Percentiles rank a stretch among this genome's conserved stretches.
Conservation (phyloP, 2,329 filamentous ascomycete species). For the Rutstroemia sp. region DNA sequence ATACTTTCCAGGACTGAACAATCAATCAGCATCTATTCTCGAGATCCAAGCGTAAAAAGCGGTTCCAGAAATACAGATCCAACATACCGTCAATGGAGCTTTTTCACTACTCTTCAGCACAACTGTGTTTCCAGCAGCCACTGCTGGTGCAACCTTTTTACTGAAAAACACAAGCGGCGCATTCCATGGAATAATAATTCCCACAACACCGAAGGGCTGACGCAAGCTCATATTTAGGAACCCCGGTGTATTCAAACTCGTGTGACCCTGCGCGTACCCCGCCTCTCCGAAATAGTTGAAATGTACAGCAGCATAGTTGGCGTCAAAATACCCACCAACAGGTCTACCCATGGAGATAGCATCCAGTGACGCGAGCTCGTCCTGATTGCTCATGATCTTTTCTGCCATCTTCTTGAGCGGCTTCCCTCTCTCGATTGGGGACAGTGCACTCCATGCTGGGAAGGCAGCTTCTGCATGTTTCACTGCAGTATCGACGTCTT, state of each 20-base stretch:
- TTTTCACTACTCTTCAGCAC: constrained; percentile 56
- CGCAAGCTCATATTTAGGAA: constrained; percentile 49
- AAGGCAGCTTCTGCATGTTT: constrained; percentile 38
- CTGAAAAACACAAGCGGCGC: constrained; percentile 39
- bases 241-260: constrained; percentile 14
- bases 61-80: not conserved
- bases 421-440: constrained; percentile 33
- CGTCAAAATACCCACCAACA: constrained; percentile 27
- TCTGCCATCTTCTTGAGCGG: constrained; percentile 39
- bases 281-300: constrained; percentile 28
- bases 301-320: constrained; percentile 12
- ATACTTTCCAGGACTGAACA: constrained; percentile 28
- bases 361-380: constrained; percentile 40
- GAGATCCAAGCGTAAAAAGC: not conserved
- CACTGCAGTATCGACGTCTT: constrained; percentile 38
- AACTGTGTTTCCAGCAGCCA: constrained; percentile 51
- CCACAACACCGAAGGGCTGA: constrained; percentile 44
- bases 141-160: constrained; percentile 50
- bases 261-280: constrained; percentile 31
- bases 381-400: constrained; percentile 35
- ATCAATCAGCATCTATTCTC: not conserved
- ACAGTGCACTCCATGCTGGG: constrained; percentile 37
- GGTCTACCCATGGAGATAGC: constrained; percentile 32
- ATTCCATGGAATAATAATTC: constrained; percentile 51
- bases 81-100: constrained; percentile 47